phyloP scores from a whole-genome alignment of 768 basidiomycete genomes.

The Xerocomus potaroensis region DNA sequence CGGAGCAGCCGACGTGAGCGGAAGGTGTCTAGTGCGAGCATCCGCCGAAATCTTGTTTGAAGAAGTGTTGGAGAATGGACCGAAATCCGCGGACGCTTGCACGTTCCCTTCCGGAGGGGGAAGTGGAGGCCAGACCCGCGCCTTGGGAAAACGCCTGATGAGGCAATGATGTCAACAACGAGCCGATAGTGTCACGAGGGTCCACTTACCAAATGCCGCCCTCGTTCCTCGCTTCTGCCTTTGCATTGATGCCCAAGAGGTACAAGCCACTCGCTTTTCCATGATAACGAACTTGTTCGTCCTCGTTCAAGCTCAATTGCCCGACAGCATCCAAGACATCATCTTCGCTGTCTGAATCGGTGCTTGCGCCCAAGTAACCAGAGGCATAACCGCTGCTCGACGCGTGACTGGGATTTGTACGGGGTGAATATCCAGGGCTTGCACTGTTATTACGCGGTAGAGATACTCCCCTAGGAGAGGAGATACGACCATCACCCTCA shows the following conservation, averaged over 20 bases:
- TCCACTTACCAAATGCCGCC: slow-evolving; percentile 70
- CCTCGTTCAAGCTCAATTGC: slow-evolving; percentile 84
- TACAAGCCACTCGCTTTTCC: slow-evolving; percentile 82
- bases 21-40: slow-evolving; percentile 5
- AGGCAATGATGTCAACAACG: slow-evolving; percentile 9
- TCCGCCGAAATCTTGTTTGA: slow-evolving; percentile 7
- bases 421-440: slow-evolving; percentile 18
- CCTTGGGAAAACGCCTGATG: slow-evolving; percentile 74
- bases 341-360: slow-evolving; percentile 37
- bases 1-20: slow-evolving; percentile 23
- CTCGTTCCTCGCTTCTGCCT: slow-evolving; percentile 62
- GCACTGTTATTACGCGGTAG: slow-evolving; percentile 13
- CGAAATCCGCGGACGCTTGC: slow-evolving; percentile 8
- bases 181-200: slow-evolving; percentile 5
- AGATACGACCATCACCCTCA: background rate
- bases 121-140: slow-evolving; percentile 83
- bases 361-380: slow-evolving; percentile 29
- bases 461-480: slow-evolving; percentile 7
- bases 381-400: slow-evolving; percentile 19
- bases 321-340: slow-evolving; percentile 70
- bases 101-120: slow-evolving; percentile 19
- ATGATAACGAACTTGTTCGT: slow-evolving; percentile 80
- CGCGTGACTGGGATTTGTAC: slow-evolving; percentile 7
- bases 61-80: slow-evolving; percentile 1
- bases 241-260: slow-evolving; percentile 58